These are phyloP conservation scores for Salix udensis DNA, from an alignment of 345 rosid species.

Conservation along the genomic window DNA sequence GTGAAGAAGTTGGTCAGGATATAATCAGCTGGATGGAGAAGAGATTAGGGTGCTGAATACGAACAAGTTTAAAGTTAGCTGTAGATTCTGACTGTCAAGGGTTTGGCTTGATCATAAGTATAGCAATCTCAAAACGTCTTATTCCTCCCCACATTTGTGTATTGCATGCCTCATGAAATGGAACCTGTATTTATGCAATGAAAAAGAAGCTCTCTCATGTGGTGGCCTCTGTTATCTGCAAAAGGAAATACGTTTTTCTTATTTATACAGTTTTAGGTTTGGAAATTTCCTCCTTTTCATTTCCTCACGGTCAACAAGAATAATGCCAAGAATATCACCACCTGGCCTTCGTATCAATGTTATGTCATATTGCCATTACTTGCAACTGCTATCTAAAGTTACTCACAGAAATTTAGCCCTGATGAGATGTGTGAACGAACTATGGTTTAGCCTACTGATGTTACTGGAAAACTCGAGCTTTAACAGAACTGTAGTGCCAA, in stretches of 20 bases:
- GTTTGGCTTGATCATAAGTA: background rate
- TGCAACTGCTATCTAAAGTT: background rate
- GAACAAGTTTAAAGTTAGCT: background rate
- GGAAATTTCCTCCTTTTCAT: background rate
- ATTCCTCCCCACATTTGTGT: background rate
- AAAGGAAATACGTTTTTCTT: background rate
- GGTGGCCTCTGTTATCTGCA: background rate
- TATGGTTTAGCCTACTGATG: too few relatives aligned
- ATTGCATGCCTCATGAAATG: background rate
- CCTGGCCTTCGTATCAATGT: too few relatives aligned
- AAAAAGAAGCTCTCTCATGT: background rate
- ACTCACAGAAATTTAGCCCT: background rate
- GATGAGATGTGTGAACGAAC: background rate
- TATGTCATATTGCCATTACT: background rate
- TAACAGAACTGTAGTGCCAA: too few relatives aligned
- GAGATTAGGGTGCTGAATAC: slow-evolving; percentile 32
- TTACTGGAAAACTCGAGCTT: too few relatives aligned
- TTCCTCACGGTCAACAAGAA: background rate
- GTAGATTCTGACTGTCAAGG: background rate
- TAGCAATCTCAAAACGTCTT: background rate
- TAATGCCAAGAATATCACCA: background rate
- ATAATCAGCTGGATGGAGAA: slow-evolving; percentile 87
- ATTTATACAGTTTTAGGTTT: background rate
- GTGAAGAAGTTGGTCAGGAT: slow-evolving; percentile 72
- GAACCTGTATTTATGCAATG: background rate